Conservation (phyloP, 169 alveolate genomes). For the Plasmodium vivax region DNA sequence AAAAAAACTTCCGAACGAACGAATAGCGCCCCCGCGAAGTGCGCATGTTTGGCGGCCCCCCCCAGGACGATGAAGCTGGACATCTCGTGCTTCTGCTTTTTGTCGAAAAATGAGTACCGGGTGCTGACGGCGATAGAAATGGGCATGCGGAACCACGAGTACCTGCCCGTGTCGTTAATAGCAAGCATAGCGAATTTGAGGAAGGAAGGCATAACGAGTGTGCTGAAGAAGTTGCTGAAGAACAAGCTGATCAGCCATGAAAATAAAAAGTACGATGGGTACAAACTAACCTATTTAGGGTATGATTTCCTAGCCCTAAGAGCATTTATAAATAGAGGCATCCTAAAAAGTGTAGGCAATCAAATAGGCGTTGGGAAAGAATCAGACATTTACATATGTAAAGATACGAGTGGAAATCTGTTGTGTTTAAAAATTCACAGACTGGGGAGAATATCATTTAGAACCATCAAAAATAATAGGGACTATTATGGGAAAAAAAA, state of each 20-base stretch:
- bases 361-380: slow-evolving; percentile 99
- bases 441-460: slow-evolving; percentile 96
- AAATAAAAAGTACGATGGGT: slow-evolving; percentile 96
- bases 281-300: slow-evolving; percentile 97
- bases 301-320: slow-evolving; percentile 98
- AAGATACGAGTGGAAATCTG: slow-evolving; percentile 91
- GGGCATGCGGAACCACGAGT: slow-evolving; percentile 99
- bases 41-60: not conserved
- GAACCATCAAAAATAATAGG: slow-evolving; percentile 97
- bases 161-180: slow-evolving; percentile 95
- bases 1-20: not conserved
- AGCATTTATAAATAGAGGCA: slow-evolving; percentile 95
- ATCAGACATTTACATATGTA: slow-evolving; percentile 97
- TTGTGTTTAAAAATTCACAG: slow-evolving; percentile 84
- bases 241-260: slow-evolving; percentile 94
- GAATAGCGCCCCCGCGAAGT: not conserved
- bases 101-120: slow-evolving; percentile 84
- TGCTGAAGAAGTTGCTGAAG: slow-evolving; percentile 91
- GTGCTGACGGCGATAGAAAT: slow-evolving; percentile 97
- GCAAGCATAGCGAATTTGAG: slow-evolving; percentile 96
- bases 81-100: slow-evolving; percentile 42
- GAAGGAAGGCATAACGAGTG: slow-evolving; percentile 90
- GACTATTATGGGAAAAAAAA: slow-evolving; percentile 97
- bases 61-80: slow-evolving; percentile 35
- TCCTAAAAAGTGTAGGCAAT: slow-evolving; percentile 91